Conservation (phyloP, 2,329 filamentous ascomycete species). For the Dactylonectria macrodidyma region DNA sequence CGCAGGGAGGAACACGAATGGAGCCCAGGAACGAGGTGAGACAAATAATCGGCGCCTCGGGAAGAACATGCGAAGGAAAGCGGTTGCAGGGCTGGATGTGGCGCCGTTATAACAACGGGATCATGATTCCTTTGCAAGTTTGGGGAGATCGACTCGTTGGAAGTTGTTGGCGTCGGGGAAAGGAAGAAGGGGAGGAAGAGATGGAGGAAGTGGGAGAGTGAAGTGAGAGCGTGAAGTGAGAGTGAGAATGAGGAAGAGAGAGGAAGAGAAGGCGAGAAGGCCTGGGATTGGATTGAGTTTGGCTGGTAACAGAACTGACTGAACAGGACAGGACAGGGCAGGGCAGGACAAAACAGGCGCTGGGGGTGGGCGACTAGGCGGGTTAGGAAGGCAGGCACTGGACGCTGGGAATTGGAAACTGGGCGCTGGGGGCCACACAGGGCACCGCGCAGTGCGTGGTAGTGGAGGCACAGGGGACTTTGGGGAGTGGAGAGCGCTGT, state of each 20-base stretch:
- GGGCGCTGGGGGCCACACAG: constrained; percentile 24
- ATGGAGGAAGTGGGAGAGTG: constrained; percentile 21
- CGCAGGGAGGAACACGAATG: constrained; percentile 47
- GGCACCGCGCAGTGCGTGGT: constrained; percentile 23
- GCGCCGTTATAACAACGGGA: constrained; percentile 48
- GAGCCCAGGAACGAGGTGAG: constrained; percentile 48
- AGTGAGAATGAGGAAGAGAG: constrained; percentile 38
- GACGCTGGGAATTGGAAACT: constrained; percentile 31
- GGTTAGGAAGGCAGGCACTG: constrained; percentile 33
- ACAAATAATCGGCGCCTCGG: constrained; percentile 51
- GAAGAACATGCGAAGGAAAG: constrained; percentile 43
- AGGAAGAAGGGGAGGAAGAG: constrained; percentile 22
- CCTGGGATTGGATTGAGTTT: constrained; percentile 48
- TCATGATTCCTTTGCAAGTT: constrained; percentile 43
- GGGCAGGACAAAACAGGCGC: constrained; percentile 35
- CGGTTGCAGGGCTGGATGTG: constrained; percentile 45
- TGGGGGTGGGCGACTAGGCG: constrained; percentile 44
- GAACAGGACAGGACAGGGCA: constrained; percentile 18
- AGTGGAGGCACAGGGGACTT: constrained; percentile 31
- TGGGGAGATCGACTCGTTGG: constrained; percentile 27
- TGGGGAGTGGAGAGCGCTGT: constrained; percentile 30
- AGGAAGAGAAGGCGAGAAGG: constrained; percentile 41
- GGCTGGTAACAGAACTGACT: constrained; percentile 35
- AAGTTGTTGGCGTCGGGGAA: constrained; percentile 39
- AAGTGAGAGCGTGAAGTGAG: constrained; percentile 24